Percentiles rank a stretch among this genome's conserved stretches.
phyloP scores from a whole-genome alignment of 495 filamentous ascomycete species.

The Lophiostoma macrostomum region DNA sequence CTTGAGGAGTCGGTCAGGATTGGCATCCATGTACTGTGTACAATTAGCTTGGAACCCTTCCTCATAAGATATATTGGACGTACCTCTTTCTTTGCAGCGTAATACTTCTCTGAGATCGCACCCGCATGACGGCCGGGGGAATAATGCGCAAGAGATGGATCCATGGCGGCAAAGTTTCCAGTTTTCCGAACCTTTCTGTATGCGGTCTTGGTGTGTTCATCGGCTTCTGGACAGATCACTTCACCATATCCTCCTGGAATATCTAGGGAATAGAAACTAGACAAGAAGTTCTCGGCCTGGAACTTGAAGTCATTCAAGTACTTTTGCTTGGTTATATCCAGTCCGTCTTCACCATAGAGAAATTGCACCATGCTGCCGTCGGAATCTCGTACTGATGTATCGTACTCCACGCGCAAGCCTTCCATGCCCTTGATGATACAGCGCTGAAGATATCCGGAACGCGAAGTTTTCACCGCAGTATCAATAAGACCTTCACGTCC shows the following conservation, averaged over 20 bases:
- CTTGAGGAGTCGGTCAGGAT: slow-evolving; percentile 71
- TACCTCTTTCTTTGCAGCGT: slow-evolving; percentile 36
- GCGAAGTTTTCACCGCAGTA: slow-evolving; percentile 96
- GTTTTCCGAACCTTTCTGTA: slow-evolving; percentile 77
- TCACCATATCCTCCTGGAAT: slow-evolving; percentile 49
- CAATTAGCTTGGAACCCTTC: slow-evolving; percentile 17
- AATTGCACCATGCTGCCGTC: slow-evolving; percentile 94
- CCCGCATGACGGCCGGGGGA: slow-evolving; percentile 75
- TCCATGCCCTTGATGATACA: slow-evolving; percentile 99
- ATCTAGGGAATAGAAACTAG: slow-evolving; percentile 54
- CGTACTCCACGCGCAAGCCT: slow-evolving; percentile 85
- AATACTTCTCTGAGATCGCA: slow-evolving; percentile 87
- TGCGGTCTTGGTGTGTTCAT: slow-evolving; percentile 65
- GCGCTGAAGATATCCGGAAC: slow-evolving; percentile 94
- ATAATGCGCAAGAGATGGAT: slow-evolving; percentile 71
- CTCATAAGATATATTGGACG: slow-evolving; percentile 31
- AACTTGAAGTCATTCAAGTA: slow-evolving; percentile 90
- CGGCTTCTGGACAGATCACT: slow-evolving; percentile 49
- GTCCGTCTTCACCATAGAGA: slow-evolving; percentile 91
- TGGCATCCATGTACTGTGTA: slow-evolving; percentile 67
- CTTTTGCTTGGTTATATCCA: slow-evolving; percentile 92
- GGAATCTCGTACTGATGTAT: slow-evolving; percentile 87
- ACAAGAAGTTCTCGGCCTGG: slow-evolving; percentile 70
- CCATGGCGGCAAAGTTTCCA: slow-evolving; percentile 61
- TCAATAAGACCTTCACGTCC: slow-evolving; percentile 98